Evolutionary conservation across 1,139 yeast species (phyloP).

Genomic region (Lodderomyces orthopsilosis): DNA sequence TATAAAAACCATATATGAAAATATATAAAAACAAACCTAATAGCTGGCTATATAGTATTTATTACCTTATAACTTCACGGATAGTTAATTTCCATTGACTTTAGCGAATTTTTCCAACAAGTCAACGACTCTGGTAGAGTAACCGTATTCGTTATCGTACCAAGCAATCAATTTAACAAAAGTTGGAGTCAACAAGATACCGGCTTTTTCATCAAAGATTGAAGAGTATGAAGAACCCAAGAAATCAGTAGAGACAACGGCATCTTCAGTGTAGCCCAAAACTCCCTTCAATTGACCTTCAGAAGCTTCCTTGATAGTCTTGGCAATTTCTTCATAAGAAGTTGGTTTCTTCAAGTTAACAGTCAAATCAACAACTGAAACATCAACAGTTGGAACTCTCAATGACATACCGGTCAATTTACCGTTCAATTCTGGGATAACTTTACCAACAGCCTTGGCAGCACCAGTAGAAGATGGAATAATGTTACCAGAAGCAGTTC

Average conservation of each 20-base stretch:
- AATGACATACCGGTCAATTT: constrained; percentile 87
- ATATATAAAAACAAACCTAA: background rate
- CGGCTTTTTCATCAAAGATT: constrained; percentile 82
- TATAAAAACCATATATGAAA: background rate
- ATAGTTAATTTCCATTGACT: constrained; percentile 24
- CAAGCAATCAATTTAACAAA: constrained; percentile 84
- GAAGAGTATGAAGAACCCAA: constrained; percentile 75
- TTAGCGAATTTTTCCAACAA: constrained; percentile 73
- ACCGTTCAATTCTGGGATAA: constrained; percentile 83
- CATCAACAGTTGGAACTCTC: constrained; percentile 87
- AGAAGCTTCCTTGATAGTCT: constrained; percentile 66
- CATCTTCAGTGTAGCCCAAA: constrained; percentile 81
- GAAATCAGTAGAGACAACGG: constrained; percentile 84
- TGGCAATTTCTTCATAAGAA: constrained; percentile 73
- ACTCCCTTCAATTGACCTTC: constrained; percentile 72
- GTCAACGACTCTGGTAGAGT: constrained; percentile 91
- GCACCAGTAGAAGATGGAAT: constrained; percentile 92
- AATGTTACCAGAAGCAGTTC: constrained; percentile 88
- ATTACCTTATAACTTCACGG: constrained; percentile 9
- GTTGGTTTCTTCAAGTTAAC: constrained; percentile 64
- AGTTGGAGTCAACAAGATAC: constrained; percentile 77
- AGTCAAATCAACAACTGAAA: constrained; percentile 57
- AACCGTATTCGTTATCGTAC: constrained; percentile 92
- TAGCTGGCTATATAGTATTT: background rate
- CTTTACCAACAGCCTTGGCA: constrained; percentile 91